A percentile compares a stretch with the other conserved stretches of the same genome.
Conservation (phyloP, 2,329 filamentous ascomycete genomes). For the Claviceps pusilla region DNA sequence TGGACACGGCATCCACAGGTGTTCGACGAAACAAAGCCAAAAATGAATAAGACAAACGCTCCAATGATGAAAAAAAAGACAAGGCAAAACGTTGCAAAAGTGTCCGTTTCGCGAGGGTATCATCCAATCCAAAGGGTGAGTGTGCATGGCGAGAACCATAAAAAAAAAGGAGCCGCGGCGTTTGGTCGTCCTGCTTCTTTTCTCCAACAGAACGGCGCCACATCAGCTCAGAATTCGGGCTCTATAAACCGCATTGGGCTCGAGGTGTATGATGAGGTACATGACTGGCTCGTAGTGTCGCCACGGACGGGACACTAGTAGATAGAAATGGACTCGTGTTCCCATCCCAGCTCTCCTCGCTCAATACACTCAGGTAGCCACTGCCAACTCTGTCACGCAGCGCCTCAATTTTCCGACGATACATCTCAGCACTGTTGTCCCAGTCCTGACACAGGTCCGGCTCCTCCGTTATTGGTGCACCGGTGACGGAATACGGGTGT, state of each 20-base stretch:
- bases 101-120: not conserved
- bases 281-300: slow-evolving; percentile 17
- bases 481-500: not conserved
- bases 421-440: slow-evolving; percentile 59
- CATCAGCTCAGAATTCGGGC: slow-evolving; percentile 34
- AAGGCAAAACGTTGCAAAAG: not conserved
- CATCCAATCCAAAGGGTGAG: not conserved
- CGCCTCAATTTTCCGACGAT: slow-evolving; percentile 76
- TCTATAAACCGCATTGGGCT: slow-evolving; percentile 35
- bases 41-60: not conserved
- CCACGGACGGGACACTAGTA: slow-evolving; percentile 12
- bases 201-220: slow-evolving; percentile 2
- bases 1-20: not conserved
- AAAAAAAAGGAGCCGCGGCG: too few relatives aligned
- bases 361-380: slow-evolving; percentile 73
- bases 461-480: not conserved
- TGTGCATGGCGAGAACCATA: not conserved
- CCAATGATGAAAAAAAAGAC: not conserved
- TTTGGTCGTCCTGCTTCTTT: not conserved
- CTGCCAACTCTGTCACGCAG: slow-evolving; percentile 73
- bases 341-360: slow-evolving; percentile 56
- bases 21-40: not conserved
- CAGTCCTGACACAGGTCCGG: slow-evolving; percentile 36
- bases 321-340: slow-evolving; percentile 15
- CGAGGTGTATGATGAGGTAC: slow-evolving; percentile 17